phyloP scores from a whole-genome alignment of 306 rosid species.

The Notholithocarpus densiflorus region DNA sequence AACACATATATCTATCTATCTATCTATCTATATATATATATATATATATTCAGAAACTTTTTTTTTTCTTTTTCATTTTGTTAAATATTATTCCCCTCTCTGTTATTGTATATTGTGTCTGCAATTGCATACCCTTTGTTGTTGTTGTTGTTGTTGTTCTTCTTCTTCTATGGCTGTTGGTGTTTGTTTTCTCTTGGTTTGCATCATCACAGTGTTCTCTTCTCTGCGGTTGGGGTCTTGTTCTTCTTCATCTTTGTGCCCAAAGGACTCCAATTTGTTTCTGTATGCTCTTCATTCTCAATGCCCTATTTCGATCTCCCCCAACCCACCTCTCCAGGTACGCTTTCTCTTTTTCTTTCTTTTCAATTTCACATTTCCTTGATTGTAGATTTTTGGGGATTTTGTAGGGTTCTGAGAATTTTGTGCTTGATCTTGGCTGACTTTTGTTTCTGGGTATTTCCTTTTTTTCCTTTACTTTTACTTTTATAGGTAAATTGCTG shows the following conservation, averaged over 20 bases:
- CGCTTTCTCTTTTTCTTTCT: neutral
- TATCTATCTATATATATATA: no score
- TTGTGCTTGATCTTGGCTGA: neutral
- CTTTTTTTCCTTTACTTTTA: neutral
- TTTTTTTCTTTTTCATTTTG: no score
- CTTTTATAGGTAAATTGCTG: neutral
- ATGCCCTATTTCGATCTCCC: slow-evolving; percentile 45
- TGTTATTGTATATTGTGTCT: no score
- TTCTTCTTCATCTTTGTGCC: slow-evolving; percentile 34
- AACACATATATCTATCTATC: no score
- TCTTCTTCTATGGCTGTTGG: slow-evolving; percentile 35
- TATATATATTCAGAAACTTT: no score
- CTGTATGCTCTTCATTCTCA: slow-evolving; percentile 54
- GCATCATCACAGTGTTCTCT: slow-evolving; percentile 19
- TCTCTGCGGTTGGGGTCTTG: slow-evolving; percentile 29
- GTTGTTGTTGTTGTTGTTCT: neutral
- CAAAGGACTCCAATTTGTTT: slow-evolving; percentile 30
- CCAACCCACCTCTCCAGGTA: slow-evolving; percentile 63
- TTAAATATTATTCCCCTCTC: no score
- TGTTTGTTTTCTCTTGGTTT: slow-evolving; percentile 26
- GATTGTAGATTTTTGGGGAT: slow-evolving; percentile 2
- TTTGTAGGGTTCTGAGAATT: neutral
- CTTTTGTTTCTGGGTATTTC: neutral
- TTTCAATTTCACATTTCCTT: neutral
- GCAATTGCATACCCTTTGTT: no score